A percentile compares a stretch with the other conserved stretches of the same genome.
phyloP scores from a whole-genome alignment of 2,329 filamentous ascomycete species.

The Calonectria henricotiae region DNA sequence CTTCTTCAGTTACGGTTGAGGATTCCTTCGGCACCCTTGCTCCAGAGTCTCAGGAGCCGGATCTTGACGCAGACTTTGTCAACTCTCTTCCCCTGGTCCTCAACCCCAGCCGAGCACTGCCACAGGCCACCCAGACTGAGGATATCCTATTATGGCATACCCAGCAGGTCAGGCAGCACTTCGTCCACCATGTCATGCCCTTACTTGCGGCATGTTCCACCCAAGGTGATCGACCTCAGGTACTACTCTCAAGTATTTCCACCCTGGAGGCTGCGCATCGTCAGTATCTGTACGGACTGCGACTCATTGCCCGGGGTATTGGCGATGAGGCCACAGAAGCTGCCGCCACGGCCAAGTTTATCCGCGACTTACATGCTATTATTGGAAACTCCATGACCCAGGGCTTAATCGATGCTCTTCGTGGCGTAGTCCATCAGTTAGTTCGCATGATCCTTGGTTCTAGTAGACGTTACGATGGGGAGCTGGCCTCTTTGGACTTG shows the following conservation, averaged over 20 bases:
- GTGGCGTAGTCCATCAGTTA: slow-evolving; percentile 69
- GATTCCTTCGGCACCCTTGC: slow-evolving; percentile 69
- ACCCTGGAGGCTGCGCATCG: slow-evolving; percentile 74
- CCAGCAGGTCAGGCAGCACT: slow-evolving; percentile 74
- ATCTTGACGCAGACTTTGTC: slow-evolving; percentile 64
- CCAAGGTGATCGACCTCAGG: slow-evolving; percentile 62
- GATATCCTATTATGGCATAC: slow-evolving; percentile 75
- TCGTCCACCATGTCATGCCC: slow-evolving; percentile 73
- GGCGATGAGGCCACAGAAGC: slow-evolving; percentile 58
- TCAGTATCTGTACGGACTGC: slow-evolving; percentile 71
- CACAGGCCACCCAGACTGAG: slow-evolving; percentile 68
- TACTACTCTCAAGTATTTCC: slow-evolving; percentile 69
- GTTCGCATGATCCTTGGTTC: slow-evolving; percentile 66
- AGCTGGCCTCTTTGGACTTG: slow-evolving; percentile 33
- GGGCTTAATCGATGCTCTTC: slow-evolving; percentile 70
- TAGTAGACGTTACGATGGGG: slow-evolving; percentile 40
- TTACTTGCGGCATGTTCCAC: slow-evolving; percentile 67
- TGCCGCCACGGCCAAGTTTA: slow-evolving; percentile 68
- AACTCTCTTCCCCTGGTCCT: slow-evolving; percentile 71
- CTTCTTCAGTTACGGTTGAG: slow-evolving; percentile 70
- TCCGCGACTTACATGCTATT: slow-evolving; percentile 75
- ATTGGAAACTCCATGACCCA: slow-evolving; percentile 75
- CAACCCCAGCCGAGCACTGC: slow-evolving; percentile 64
- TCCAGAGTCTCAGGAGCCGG: slow-evolving; percentile 63
- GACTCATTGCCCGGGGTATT: slow-evolving; percentile 67